Base-by-base conservation (phyloP, 257 asterid genomes). In the Nicotiana otophora region DNA sequence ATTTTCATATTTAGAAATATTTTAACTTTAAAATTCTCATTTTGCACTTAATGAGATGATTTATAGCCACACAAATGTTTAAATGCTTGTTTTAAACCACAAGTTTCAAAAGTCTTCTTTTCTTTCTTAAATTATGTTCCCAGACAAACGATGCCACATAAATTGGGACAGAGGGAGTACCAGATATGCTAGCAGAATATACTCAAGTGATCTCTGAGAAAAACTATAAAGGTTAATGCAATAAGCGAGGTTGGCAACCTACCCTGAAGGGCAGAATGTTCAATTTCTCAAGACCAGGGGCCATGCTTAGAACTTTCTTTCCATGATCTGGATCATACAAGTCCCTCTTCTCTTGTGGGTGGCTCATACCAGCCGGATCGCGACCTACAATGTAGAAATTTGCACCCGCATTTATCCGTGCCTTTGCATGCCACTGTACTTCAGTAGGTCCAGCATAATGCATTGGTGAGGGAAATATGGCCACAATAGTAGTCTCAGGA, bases 341-440 rank as follows among this genome's bases (percentile, higher is more conserved):
- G 83, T 94, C 98, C 87, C 98, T 88, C 82, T 91, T 91, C 87
- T 92, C 97, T 12, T 92, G 91, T 5, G 98, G 97, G 83, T 94
- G 98, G 48, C 93, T 93, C 96, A 94, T 94, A 26, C 98, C 98
- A 48, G 98, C 97, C 55, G 97, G 98, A 83, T 94, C 98, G 39
- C 98, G 97, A 12, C 98, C 97, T 10, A 94, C 98, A 39, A 94
- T 94, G 83, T 94, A 94, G 89, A 94, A 94, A 87, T 94, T 91
- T 30, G 97, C 97, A 68, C 98, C 98, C 0, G 97, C 98, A 74
- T 94, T 94, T 63, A 94, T 89, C 64, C 98, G 85, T 14, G 98
- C 98, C 90, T 94, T 92, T 64, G 98, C 97, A 80, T 94, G 98
- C 98, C 98, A 94, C 82, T 94, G 98, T 64, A 94, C 98, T 89